Base-by-base conservation (phyloP, 257 asterid genomes). In the Fraxinus pennsylvanica region DNA sequence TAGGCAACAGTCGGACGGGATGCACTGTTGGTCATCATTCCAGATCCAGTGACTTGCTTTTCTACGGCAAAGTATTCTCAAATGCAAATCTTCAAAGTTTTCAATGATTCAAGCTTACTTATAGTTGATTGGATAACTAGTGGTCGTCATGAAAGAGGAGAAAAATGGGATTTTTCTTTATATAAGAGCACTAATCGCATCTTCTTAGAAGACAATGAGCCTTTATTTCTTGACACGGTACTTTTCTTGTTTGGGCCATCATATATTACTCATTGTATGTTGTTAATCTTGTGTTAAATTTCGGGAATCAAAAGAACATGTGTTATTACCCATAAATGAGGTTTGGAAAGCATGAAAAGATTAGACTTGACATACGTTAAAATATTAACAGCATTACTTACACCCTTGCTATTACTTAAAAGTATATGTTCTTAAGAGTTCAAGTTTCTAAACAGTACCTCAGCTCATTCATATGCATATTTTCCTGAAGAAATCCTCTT, bases 11-110 rank as follows among this genome's bases (percentile, higher is more conserved):
- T 93, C 7, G 97, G 97, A 69, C 45, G 73, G 27, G 86, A 87
- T 61, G 92, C 96, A 15, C 91, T 96, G 76, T 80, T 96, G 86
- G 99, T 85, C 35, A 89, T 93, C 57, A 88, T 93, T 76, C 99
- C 99, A 35, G 99, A 96, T 82, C 99, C 99, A 29, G 99, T 96
- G 63, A 96, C 99, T 29, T 96, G 99, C 84, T 96, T 93, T 82
- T 87, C 98, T 63, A 90, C 94, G n/a, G 96, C 99, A 71, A 89
- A 73, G 81, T 93, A 93, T 80, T 88, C 91, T 76, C 99, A 96
- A 67, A 88, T 73, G 74, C 99, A 96, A 80, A 90, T 78, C 43
- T 96, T 93, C 87, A 89, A 73, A 68, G 84, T 93, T 71, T 76
- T 29, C 39, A 76, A 90, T 13, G 87, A 86, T 36, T 96, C 99